Evolutionary conservation across 208 protist genomes (phyloP), one percentile per base, ranked within the genome.

Genomic region (Leishmania gerbilli): DNA sequence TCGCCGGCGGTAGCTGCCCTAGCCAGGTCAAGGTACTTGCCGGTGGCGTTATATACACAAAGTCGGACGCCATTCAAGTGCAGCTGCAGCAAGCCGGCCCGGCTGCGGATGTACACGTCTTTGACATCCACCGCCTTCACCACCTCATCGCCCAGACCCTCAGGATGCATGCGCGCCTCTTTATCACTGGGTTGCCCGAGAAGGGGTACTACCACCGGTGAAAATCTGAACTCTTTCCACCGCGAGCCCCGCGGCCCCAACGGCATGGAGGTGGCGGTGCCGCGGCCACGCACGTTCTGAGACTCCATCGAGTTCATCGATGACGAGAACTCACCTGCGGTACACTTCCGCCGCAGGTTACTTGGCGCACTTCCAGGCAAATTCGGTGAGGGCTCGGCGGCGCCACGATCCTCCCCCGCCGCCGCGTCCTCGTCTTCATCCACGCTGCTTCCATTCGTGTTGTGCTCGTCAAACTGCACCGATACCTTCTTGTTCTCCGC

Each of bases 11-110:
- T 56, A 1, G 71, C 72, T 37, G 74, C 77, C 45, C 75, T 78
- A 11, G 81, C 83, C 17, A 94, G 64, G 60, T 95, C 92, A 21
- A 81, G 62, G 74, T 97, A 97, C 79, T 94, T 96, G 40, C 90
- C 88, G 0, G 95, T 96, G 17, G 95, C 92, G 82, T 97, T 97
- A 84, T 92, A 98, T 3, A 98, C 64, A 67, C 88, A 93, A 7
- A 96, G 45, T 1, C 89, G 86, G 85, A 96, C 85, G 45, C 95
- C 95, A 79, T 98, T 98, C 2, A 98, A 79, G 85, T 98, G 95
- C 21, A 98, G 71, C 72, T 91, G 90, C 58, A 91, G 79, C 37
- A 89, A 86, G 7, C 95, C 93, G 3, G 88, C 84, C n/a, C 81
- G 79, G 49, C 90, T 87, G 51, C 85, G 90, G 64, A 97, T 88